phyloP scores from a whole-genome alignment of 2,329 filamentous ascomycete genomes.

The Penicillium sp. region DNA sequence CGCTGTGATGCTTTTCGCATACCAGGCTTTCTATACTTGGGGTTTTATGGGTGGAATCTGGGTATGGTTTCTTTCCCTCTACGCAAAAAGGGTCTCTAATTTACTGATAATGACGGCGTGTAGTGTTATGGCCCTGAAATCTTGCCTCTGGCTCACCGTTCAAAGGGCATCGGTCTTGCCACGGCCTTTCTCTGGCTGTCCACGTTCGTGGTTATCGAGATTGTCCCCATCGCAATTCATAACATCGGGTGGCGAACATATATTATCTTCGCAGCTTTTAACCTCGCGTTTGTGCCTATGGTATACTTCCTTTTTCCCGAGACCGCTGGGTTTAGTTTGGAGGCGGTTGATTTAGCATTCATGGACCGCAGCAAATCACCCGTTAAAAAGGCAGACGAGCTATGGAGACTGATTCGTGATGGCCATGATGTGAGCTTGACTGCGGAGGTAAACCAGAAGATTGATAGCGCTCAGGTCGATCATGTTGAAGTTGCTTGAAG shows the following conservation, averaged over 20 bases:
- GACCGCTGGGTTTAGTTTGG: constrained; percentile 73
- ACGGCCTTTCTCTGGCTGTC: constrained; percentile 55
- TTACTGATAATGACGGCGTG: too few species aligned
- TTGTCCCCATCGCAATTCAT: constrained; percentile 61
- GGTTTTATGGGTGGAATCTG: constrained; percentile 22
- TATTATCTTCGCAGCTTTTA: constrained; percentile 76
- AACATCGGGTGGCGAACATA: constrained; percentile 66
- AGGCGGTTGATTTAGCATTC: constrained; percentile 77
- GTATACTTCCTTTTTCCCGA: constrained; percentile 69
- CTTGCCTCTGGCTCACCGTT: constrained; percentile 20
- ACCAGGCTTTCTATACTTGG: constrained; percentile 21
- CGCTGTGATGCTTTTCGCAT: constrained; percentile 19
- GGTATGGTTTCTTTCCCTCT: constrained; percentile 9
- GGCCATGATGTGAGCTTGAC: constrained; percentile 11
- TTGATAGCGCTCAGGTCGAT: background rate
- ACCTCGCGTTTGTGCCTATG: constrained; percentile 67
- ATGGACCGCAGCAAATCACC: constrained; percentile 30
- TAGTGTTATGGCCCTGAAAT: constrained; percentile 24
- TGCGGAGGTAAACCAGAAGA: background rate
- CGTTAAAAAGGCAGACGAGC: constrained; percentile 12
- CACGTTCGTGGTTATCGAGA: constrained; percentile 55
- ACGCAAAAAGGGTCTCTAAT: background rate
- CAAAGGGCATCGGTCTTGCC: constrained; percentile 18
- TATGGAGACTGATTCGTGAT: constrained; percentile 5
- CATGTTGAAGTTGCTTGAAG: constrained; percentile 2